Evolutionary conservation across 2,329 filamentous ascomycete species (phyloP).

Genomic region (Rugonectria rugulosa): DNA sequence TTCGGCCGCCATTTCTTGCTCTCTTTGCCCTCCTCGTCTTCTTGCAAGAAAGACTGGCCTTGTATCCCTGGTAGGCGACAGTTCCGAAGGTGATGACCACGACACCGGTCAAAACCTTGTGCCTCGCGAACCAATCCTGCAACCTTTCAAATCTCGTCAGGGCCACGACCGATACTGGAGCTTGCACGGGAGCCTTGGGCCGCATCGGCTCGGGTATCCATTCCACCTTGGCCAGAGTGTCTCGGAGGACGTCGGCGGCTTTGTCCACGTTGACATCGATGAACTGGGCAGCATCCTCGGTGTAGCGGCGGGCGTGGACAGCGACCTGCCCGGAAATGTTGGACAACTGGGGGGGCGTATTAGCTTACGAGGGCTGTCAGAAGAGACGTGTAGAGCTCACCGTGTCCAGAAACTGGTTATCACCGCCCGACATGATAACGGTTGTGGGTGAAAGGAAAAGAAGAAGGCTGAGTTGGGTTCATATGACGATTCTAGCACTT

Average conservation of each 20-base stretch:
- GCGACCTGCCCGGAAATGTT: no score
- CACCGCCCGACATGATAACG: constrained; percentile 76
- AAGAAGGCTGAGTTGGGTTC: constrained; percentile 35
- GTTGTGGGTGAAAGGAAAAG: constrained; percentile 29
- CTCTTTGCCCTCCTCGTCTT: constrained; percentile 79
- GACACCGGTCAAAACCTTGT: constrained; percentile 78
- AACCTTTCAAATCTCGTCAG: constrained; percentile 57
- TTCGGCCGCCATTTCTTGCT: constrained; percentile 81
- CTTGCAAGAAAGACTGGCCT: constrained; percentile 62
- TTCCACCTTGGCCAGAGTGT: constrained; percentile 69
- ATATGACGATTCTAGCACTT: constrained; percentile 41
- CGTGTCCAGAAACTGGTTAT: constrained; percentile 79
- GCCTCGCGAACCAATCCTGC: constrained; percentile 74
- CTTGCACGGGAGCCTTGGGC: constrained; percentile 57
- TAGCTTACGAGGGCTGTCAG: constrained; percentile 8
- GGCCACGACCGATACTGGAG: constrained; percentile 45
- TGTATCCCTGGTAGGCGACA: constrained; percentile 60
- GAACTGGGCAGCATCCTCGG: constrained; percentile 76
- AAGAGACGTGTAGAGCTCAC: constrained; percentile 58
- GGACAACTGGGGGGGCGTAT: constrained; percentile 54
- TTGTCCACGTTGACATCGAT: constrained; percentile 83
- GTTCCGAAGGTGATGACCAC: constrained; percentile 76
- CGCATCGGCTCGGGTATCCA: constrained; percentile 78
- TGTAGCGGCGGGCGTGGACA: constrained; percentile 74
- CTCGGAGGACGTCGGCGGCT: constrained; percentile 74